Base-by-base conservation (phyloP, 2,329 filamentous ascomycete genomes). In the Phyllosticta capitalensis region DNA sequence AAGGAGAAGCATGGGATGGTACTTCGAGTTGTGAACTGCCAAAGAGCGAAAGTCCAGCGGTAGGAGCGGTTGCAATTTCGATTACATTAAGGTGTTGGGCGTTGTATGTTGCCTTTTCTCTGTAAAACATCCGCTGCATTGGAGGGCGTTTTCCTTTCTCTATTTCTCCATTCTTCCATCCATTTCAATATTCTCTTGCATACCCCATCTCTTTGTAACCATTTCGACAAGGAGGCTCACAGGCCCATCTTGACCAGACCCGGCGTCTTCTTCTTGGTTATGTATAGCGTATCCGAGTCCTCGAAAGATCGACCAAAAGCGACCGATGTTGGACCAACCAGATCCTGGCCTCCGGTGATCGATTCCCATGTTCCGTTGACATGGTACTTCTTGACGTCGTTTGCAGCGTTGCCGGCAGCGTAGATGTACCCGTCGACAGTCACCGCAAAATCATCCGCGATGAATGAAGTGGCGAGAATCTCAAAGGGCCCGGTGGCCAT, bases 221-320 rank as follows among this genome's bases (percentile, higher is more conserved):
- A 3, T 26, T 26, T 19, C 17, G 12, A 45, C n/a, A n/a, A n/a
- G 17, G 5, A n/a, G 14, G 17, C 17, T n/a, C 17, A 45, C n/a
- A 45, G 17, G 38, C 38, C 38, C n/a, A 45, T 45, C 14, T 45
- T 45, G 5, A 45, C 14, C 5, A 45, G 17, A n/a, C 38, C 38
- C n/a, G 38, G 38, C n/a, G 38, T 45, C 38, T 45, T 38, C 30
- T 38, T 45, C 38, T 45, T 58, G 17, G 55, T 58, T 10, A 70
- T 54, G 62, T 68, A 71, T 55, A 67, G 45, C 1, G 62, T 57
- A 19, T 52, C 55, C 24, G 54, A 38, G 51, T 67, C 67, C 52
- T 52, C 62, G n/a, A 33, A 28, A 2, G 59, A 61, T 24, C 63
- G 61, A 9, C 65, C 68, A 33, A 66, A 62, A 9, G 59, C 52